Percentiles rank a stretch among this genome's conserved stretches.
Conservation (phyloP, 1,284 basidiomycete genomes). For the Wallemia mellicola region DNA sequence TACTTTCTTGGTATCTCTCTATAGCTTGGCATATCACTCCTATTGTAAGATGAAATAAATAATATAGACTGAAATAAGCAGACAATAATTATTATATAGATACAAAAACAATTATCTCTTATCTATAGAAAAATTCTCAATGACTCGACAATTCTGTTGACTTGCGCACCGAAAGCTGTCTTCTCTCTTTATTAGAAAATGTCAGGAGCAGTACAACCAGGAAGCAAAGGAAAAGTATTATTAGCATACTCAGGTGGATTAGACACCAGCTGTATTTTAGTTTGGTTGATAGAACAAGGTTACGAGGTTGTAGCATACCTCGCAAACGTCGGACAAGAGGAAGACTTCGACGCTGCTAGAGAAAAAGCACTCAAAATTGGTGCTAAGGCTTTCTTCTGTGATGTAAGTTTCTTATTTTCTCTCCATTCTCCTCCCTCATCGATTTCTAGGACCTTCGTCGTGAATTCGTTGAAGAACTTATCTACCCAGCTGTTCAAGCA, state of each 20-base stretch:
- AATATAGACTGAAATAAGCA: no score
- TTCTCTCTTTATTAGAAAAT: not conserved
- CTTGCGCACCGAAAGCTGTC: no score
- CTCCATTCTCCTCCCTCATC: not conserved
- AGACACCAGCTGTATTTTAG: constrained; percentile 85
- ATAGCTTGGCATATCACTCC: no score
- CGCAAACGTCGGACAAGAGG: constrained; percentile 50
- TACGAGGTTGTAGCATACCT: constrained; percentile 96
- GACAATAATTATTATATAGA: no score
- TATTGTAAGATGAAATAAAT: no score
- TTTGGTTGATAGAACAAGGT: constrained; percentile 88
- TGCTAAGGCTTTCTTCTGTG: constrained; percentile 79
- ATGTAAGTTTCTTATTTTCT: constrained; percentile 20
- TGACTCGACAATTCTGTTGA: no score
- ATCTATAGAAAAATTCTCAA: no score
- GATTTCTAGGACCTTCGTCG: constrained; percentile 52
- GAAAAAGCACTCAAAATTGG: constrained; percentile 75
- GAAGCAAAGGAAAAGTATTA: constrained; percentile 44
- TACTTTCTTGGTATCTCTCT: no score
- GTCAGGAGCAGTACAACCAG: not conserved
- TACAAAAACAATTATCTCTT: no score
- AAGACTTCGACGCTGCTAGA: constrained; percentile 85
- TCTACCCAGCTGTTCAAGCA: constrained; percentile 90
- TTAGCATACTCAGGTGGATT: constrained; percentile 94
- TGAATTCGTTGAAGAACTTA: constrained; percentile 86